Conservation (phyloP, 2,329 filamentous ascomycete genomes). For the Ophiocordyceps unilateralis region DNA sequence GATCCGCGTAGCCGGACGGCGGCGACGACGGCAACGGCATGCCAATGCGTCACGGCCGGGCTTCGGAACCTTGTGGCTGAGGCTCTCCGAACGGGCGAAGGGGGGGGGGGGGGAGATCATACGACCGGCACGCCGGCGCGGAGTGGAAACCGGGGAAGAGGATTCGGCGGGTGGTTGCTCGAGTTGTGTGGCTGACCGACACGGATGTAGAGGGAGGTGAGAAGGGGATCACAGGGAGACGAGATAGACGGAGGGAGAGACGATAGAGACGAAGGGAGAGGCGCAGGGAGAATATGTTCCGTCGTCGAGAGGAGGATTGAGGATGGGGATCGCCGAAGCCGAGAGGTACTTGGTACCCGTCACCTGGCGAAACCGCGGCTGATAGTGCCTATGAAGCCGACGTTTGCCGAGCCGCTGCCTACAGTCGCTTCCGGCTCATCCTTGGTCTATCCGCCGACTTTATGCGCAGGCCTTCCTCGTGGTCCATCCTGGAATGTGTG, state of each 20-base stretch:
- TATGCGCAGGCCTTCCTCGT: too few relatives aligned
- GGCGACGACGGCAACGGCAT: slow-evolving; percentile 20
- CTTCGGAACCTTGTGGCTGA: neutral
- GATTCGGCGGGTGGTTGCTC: neutral
- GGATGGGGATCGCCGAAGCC: too few relatives aligned
- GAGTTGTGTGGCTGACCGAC: neutral
- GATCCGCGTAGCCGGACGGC: slow-evolving; percentile 32
- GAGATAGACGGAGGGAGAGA: too few relatives aligned
- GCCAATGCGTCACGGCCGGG: too few relatives aligned
- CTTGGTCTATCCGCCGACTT: neutral
- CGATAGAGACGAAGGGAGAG: too few relatives aligned
- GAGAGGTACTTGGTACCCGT: neutral
- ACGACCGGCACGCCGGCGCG: slow-evolving; percentile 3
- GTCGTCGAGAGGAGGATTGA: too few relatives aligned
- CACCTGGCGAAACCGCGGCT: neutral
- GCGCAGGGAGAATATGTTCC: too few relatives aligned
- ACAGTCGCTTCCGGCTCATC: neutral
- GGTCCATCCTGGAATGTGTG: too few relatives aligned
- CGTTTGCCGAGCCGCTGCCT: neutral
- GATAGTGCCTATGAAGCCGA: neutral
- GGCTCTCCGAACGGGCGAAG: too few relatives aligned
- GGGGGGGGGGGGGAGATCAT: too few relatives aligned
- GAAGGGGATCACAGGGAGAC: neutral
- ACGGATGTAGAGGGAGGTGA: too few relatives aligned
- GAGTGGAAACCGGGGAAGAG: neutral